These are phyloP conservation scores for Penicillium fimorum DNA, from an alignment of 495 filamentous ascomycete genomes.

Conservation along the genomic window DNA sequence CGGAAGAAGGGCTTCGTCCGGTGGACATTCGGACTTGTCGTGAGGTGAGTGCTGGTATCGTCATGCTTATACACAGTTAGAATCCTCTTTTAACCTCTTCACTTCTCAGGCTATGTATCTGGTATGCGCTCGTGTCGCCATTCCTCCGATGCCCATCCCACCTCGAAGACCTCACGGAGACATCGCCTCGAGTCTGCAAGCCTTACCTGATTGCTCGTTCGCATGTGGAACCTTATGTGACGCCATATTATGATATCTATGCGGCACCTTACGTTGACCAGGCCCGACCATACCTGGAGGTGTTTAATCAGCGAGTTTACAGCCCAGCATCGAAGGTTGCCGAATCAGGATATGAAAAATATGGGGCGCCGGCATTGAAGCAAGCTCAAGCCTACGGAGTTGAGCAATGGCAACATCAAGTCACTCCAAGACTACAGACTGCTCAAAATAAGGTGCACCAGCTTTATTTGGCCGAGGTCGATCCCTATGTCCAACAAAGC, in stretches of 20 bases:
- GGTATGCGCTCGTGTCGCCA: conserved; percentile 80
- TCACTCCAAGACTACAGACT: conserved; percentile 70
- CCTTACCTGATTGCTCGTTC: conserved; percentile 73
- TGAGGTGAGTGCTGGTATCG: conserved; percentile 53
- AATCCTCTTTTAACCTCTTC: conserved; percentile 1
- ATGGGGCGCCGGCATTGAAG: conserved; percentile 75
- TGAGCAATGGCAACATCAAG: conserved; percentile 72
- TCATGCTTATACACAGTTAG: background rate
- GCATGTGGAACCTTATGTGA: conserved; percentile 68
- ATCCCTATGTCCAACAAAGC: conserved; percentile 68
- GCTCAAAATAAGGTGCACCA: conserved; percentile 56
- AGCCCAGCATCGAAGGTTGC: conserved; percentile 63
- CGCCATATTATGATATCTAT: conserved; percentile 85
- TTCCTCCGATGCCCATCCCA: conserved; percentile 79
- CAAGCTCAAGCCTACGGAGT: conserved; percentile 61
- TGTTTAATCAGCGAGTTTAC: conserved; percentile 63
- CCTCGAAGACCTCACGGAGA: conserved; percentile 60
- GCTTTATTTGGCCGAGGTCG: conserved; percentile 68
- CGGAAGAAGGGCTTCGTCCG: conserved; percentile 39
- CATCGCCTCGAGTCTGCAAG: conserved; percentile 78
- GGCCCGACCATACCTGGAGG: conserved; percentile 69
- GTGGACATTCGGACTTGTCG: conserved; percentile 55
- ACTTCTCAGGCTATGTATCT: conserved; percentile 64
- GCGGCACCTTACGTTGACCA: conserved; percentile 78
- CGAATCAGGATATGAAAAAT: conserved; percentile 59